These are phyloP conservation scores for Botryosphaeria dothidea DNA, from an alignment of 2,329 filamentous ascomycete genomes.

Conservation along the genomic window DNA sequence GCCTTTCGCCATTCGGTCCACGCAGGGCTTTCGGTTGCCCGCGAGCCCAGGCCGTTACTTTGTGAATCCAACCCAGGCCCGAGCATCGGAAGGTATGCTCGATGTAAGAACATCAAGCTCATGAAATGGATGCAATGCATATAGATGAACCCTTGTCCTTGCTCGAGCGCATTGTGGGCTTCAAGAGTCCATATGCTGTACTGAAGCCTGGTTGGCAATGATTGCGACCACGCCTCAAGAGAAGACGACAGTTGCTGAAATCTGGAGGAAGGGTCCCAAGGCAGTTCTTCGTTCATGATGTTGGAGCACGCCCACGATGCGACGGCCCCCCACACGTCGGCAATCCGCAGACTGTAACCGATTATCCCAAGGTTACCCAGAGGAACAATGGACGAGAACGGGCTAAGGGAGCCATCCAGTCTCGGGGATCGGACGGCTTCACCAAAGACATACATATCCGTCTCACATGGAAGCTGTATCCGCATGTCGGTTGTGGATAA, in stretches of 20 bases:
- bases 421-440: slow-evolving; percentile 38
- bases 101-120: slow-evolving; percentile 44
- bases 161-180: slow-evolving; percentile 43
- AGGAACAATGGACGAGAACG: slow-evolving; percentile 31
- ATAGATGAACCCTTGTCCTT: slow-evolving; percentile 44
- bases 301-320: slow-evolving; percentile 43
- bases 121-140: slow-evolving; percentile 46
- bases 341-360: slow-evolving; percentile 40
- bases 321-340: slow-evolving; percentile 44
- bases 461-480: slow-evolving; percentile 42
- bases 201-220: slow-evolving; percentile 36
- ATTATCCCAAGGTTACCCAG: slow-evolving; percentile 40
- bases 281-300: slow-evolving; percentile 37
- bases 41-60: not conserved
- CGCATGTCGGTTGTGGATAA: slow-evolving; percentile 37
- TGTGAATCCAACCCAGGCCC: slow-evolving; percentile 31
- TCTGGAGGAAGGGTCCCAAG: slow-evolving; percentile 37
- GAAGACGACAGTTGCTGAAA: slow-evolving; percentile 38
- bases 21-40: not conserved
- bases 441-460: slow-evolving; percentile 41
- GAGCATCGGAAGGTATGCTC: slow-evolving; percentile 41
- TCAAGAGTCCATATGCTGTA: slow-evolving; percentile 42
- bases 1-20: slow-evolving; percentile 41
- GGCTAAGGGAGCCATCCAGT: slow-evolving; percentile 33
- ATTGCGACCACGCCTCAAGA: slow-evolving; percentile 38